Conservation (phyloP, 805 yeast genomes). For the Dipodascopsis uninucleata region DNA sequence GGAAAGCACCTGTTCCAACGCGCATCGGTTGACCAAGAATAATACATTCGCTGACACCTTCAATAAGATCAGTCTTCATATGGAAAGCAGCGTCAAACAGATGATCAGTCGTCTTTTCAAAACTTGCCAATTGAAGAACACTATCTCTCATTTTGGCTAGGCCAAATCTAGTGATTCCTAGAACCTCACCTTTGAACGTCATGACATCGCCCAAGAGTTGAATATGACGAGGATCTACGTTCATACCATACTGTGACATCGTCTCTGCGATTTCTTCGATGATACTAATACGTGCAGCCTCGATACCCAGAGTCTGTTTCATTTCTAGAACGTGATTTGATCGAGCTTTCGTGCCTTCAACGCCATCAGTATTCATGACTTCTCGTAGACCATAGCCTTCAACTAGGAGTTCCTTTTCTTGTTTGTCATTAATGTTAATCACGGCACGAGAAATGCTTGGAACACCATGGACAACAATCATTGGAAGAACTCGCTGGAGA, state of each 20-base stretch:
- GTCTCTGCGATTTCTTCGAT: slow-evolving; percentile 94
- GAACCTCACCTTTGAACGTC: slow-evolving; percentile 97
- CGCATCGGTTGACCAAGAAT: slow-evolving; percentile 97
- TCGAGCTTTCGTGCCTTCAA: slow-evolving; percentile 76
- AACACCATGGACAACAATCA: slow-evolving; percentile 88
- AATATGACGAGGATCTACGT: slow-evolving; percentile 99
- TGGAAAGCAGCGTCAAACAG: slow-evolving; percentile 96
- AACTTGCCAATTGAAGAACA: slow-evolving; percentile 92
- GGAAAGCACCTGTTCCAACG: slow-evolving; percentile 96
- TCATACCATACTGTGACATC: slow-evolving; percentile 99
- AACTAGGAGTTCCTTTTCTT: slow-evolving; percentile 80
- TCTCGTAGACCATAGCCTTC: slow-evolving; percentile 97
- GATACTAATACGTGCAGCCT: slow-evolving; percentile 93
- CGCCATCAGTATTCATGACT: slow-evolving; percentile 98
- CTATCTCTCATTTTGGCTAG: slow-evolving; percentile 98
- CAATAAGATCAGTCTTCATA: slow-evolving; percentile 92
- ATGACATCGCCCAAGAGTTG: slow-evolving; percentile 96
- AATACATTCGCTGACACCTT: slow-evolving; percentile 97
- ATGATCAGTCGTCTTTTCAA: slow-evolving; percentile 98
- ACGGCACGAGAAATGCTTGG: slow-evolving; percentile 93
- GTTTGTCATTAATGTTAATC: slow-evolving; percentile 83
- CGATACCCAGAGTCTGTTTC: slow-evolving; percentile 86
- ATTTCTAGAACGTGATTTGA: slow-evolving; percentile 94
- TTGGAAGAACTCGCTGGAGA: slow-evolving; percentile 77
- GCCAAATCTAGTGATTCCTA: slow-evolving; percentile 98